These are phyloP conservation scores for Trichomonas gallinae DNA, from an alignment of 208 protist genomes.

Conservation along the genomic window DNA sequence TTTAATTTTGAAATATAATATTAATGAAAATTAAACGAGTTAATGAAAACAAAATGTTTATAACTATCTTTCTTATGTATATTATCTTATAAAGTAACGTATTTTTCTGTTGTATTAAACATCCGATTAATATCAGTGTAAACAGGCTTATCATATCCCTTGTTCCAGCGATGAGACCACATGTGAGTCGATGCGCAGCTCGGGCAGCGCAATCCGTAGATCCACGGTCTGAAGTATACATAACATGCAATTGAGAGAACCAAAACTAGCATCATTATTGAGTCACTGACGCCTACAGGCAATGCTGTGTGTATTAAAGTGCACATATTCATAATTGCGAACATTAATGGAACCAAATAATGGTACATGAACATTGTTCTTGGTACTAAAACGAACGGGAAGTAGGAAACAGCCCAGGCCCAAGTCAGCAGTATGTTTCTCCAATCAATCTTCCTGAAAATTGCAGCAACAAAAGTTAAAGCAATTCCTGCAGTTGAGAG, in stretches of 20 bases:
- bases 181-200: neutral
- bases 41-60: neutral
- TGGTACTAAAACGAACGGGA: neutral
- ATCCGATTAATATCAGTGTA: neutral
- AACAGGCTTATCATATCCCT: neutral
- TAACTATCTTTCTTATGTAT: neutral
- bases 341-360: neutral
- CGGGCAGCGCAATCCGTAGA: neutral
- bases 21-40: no score
- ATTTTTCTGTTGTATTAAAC: neutral
- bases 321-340: neutral
- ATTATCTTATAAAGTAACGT: neutral
- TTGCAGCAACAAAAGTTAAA: neutral
- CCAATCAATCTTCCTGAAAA: neutral
- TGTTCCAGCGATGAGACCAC: neutral
- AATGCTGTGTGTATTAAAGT: neutral
- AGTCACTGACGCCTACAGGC: neutral
- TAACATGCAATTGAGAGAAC: neutral
- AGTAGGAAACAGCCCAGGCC: neutral
- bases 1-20: no score
- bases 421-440: neutral
- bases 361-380: neutral
- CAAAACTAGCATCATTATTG: neutral
- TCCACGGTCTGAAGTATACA: neutral
- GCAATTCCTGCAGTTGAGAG: neutral